Base-by-base conservation (phyloP, 1,284 basidiomycete species). In the Fistulinella cinereoalba region DNA sequence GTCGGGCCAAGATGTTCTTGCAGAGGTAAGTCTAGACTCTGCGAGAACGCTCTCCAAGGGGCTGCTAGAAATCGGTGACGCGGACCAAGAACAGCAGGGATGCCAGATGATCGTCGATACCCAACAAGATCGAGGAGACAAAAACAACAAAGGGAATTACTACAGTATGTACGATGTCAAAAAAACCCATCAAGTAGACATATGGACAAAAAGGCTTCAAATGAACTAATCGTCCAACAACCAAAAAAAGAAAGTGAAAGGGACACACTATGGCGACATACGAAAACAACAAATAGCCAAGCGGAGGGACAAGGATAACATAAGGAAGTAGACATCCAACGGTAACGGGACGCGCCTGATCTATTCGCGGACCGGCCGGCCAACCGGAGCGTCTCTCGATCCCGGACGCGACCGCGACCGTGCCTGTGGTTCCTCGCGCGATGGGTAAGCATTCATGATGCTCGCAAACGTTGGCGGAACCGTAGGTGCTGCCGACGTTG, bases 401-500 rank as follows among this genome's bases (percentile, higher is more conserved):
- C 48, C 53, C 5, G 58, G 58, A 42, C 53, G 62, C 15, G 56
- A 63, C 42, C 49, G 42, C 12, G 6, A 31, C 15, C 47, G 59
- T 12, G 49, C 31, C 6, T 50, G 27, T 9, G 3, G 13, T 55
- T 13, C 55, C 62, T 15, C 54, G 53, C 27, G 70, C 52, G 8
- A 56, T 12, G 68, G 66, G 51, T 76, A 84, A 13, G 80, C 80
- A 53, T 81, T 78, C 81, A 86, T 80, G 52, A 85, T 81, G 47
- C 76, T 79, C 27, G 80, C 83, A 58, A 85, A 77, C 38, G 80
- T 68, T 18, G 71, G 58, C 1, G 70, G 72, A 15, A 73, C 65
- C 0, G 64, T 58, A 6, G 63, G 63, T 15, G 50, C 19, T 16
- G 41, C 24, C 2, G 52, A 42, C 19, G 42, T 28, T 28, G 41